Conservation (phyloP, 2,329 filamentous ascomycete species). For the Plenodomus lindquistii region DNA sequence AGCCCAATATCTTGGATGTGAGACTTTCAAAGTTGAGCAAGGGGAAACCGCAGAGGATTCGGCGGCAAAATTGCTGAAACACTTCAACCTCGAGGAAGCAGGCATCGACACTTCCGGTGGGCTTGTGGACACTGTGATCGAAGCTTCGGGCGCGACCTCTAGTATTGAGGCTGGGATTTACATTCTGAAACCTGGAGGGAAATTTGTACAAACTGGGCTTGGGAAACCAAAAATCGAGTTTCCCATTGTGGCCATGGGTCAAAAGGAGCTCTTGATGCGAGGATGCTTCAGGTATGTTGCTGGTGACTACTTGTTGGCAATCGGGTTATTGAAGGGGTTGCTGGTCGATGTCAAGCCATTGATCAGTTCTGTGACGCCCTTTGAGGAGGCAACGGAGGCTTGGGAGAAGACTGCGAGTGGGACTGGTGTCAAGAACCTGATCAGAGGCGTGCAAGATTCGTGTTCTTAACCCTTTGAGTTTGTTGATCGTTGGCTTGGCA, state of each 20-base stretch:
- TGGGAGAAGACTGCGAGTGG: slow-evolving; percentile 39
- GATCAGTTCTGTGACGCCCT: slow-evolving; percentile 34
- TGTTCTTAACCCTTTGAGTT: not conserved
- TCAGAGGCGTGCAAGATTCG: slow-evolving; percentile 29
- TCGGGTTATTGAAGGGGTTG: slow-evolving; percentile 25
- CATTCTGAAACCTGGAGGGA: slow-evolving; percentile 86
- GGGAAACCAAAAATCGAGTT: slow-evolving; percentile 91
- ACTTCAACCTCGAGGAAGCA: slow-evolving; percentile 67
- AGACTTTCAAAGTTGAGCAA: slow-evolving; percentile 70
- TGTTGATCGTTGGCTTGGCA: not conserved
- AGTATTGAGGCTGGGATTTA: slow-evolving; percentile 84
- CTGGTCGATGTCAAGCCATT: slow-evolving; percentile 30
- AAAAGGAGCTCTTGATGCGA: slow-evolving; percentile 69
- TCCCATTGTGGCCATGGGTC: slow-evolving; percentile 88
- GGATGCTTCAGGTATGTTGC: slow-evolving; percentile 39
- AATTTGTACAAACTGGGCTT: slow-evolving; percentile 93
- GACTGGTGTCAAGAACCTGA: slow-evolving; percentile 42
- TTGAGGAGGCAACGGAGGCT: slow-evolving; percentile 34
- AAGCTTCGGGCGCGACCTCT: slow-evolving; percentile 91
- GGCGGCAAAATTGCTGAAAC: slow-evolving; percentile 57
- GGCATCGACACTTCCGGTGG: slow-evolving; percentile 59
- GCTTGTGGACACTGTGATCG: slow-evolving; percentile 78
- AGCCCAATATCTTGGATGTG: slow-evolving; percentile 72
- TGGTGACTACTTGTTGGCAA: slow-evolving; percentile 39
- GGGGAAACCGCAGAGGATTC: slow-evolving; percentile 67